Conservation (phyloP, 768 basidiomycete genomes). For the Cystofilobasidium macerans region DNA sequence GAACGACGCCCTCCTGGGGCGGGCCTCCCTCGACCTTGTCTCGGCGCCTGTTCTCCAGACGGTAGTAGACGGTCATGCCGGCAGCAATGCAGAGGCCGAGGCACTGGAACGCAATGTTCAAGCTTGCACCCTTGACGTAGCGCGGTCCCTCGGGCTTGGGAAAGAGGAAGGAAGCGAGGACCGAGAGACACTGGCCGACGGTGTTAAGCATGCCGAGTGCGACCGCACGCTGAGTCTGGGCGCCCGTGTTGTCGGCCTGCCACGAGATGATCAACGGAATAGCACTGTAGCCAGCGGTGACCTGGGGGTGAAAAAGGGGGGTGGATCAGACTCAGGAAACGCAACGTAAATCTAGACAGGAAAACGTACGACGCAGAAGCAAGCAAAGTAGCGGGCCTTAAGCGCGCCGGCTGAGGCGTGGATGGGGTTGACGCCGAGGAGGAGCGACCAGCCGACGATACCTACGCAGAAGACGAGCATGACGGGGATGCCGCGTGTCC, state of each 20-base stretch:
- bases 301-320: too few relatives aligned
- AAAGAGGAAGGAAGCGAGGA: slow-evolving; percentile 37
- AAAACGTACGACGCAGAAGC: slow-evolving; percentile 39
- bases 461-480: slow-evolving; percentile 36
- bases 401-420: slow-evolving; percentile 29
- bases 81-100: slow-evolving; percentile 5
- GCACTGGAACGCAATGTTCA: slow-evolving; percentile 14
- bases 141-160: slow-evolving; percentile 37
- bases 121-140: slow-evolving; percentile 30
- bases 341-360: too few relatives aligned
- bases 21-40: slow-evolving; percentile 16
- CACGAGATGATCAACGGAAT: slow-evolving; percentile 34
- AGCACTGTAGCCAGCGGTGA: slow-evolving; percentile 25
- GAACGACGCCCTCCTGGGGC: neutral
- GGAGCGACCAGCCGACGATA: slow-evolving; percentile 36
- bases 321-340: too few relatives aligned
- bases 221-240: slow-evolving; percentile 38
- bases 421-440: slow-evolving; percentile 33
- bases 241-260: slow-evolving; percentile 36
- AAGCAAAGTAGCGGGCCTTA: slow-evolving; percentile 40
- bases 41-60: slow-evolving; percentile 6
- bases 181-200: slow-evolving; percentile 37
- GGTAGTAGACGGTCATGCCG: slow-evolving; percentile 8
- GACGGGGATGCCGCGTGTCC: slow-evolving; percentile 29
- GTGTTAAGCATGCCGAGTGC: slow-evolving; percentile 41